phyloP scores from a whole-genome alignment of 352 stramenopile genomes.

The Globisporangium ultimum region DNA sequence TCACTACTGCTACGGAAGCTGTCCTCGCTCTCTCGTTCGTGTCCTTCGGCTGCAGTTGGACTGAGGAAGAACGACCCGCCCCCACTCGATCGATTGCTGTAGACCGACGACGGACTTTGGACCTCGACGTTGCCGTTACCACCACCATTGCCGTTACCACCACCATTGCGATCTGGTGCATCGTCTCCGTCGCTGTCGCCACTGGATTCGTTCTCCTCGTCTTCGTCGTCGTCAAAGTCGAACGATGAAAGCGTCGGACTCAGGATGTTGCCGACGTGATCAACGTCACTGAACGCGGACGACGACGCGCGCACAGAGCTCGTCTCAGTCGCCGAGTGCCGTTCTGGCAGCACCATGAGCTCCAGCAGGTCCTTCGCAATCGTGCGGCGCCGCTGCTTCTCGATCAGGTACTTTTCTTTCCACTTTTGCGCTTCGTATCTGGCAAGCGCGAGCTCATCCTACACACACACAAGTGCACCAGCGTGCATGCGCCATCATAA shows the following conservation, averaged over 20 bases:
- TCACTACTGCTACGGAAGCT: too few relatives aligned
- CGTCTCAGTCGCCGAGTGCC: constrained; percentile 16
- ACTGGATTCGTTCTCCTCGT: constrained; percentile 18
- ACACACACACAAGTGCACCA: constrained; percentile 7
- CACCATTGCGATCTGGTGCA: not conserved
- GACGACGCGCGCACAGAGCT: constrained; percentile 27
- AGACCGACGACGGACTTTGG: not conserved
- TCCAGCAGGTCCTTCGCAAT: constrained; percentile 65
- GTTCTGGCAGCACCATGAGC: constrained; percentile 44
- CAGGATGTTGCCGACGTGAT: constrained; percentile 63
- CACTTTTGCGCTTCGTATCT: constrained; percentile 70
- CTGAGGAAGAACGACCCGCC: not conserved
- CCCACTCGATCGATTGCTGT: constrained; percentile 3
- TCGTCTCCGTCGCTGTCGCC: not conserved
- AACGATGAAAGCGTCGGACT: constrained; percentile 85
- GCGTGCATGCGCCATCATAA: constrained; percentile 6
- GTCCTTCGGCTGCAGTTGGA: not conserved
- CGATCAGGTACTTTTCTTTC: constrained; percentile 78
- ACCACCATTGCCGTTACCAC: too few relatives aligned
- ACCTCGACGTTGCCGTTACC: not conserved
- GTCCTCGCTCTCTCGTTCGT: not conserved
- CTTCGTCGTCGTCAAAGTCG: constrained; percentile 77
- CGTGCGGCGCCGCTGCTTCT: constrained; percentile 65
- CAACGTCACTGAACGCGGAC: constrained; percentile 38
- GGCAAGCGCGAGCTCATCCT: constrained; percentile 63